Conservation (phyloP, 805 yeast species). For the Yarrowia alimentaria region DNA sequence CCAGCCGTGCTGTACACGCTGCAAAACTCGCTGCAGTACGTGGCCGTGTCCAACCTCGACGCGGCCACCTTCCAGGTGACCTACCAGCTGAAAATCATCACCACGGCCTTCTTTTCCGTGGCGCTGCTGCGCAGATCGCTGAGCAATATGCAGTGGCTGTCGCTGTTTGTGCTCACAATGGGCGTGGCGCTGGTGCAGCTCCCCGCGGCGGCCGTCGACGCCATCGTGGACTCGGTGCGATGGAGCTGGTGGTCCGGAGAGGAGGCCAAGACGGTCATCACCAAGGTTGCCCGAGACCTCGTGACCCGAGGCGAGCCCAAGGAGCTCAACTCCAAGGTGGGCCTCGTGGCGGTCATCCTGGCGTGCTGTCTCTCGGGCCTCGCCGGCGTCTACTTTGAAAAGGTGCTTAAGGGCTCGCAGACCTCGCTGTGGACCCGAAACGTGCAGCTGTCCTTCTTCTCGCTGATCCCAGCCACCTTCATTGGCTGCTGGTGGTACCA, state of each 20-base stretch:
- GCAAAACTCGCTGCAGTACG: slow-evolving; percentile 44
- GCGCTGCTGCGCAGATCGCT: slow-evolving; percentile 41
- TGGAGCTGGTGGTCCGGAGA: slow-evolving; percentile 29
- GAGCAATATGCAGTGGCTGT: slow-evolving; percentile 41
- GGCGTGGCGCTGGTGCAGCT: slow-evolving; percentile 46
- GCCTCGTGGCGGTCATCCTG: slow-evolving; percentile 41
- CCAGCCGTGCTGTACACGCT: slow-evolving; percentile 45
- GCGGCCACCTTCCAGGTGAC: slow-evolving; percentile 48
- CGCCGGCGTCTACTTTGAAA: slow-evolving; percentile 47
- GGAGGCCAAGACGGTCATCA: slow-evolving; percentile 10
- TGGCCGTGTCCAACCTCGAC: slow-evolving; percentile 45
- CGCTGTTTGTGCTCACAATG: slow-evolving; percentile 41
- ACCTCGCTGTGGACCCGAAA: slow-evolving; percentile 45
- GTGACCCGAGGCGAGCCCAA: slow-evolving; percentile 27
- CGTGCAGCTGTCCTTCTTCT: slow-evolving; percentile 43
- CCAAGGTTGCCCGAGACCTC: slow-evolving; percentile 22
- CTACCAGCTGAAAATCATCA: slow-evolving; percentile 45
- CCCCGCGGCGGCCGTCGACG: slow-evolving; percentile 37
- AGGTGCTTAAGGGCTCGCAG: slow-evolving; percentile 43
- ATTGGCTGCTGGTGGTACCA: slow-evolving; percentile 42
- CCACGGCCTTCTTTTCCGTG: slow-evolving; percentile 46
- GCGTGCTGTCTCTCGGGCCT: slow-evolving; percentile 44
- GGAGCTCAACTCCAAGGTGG: slow-evolving; percentile 36
- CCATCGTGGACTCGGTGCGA: slow-evolving; percentile 28
- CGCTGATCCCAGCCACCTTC: slow-evolving; percentile 43